Base-by-base conservation (phyloP, 306 rosid genomes). In the Erythrophleum fordii region DNA sequence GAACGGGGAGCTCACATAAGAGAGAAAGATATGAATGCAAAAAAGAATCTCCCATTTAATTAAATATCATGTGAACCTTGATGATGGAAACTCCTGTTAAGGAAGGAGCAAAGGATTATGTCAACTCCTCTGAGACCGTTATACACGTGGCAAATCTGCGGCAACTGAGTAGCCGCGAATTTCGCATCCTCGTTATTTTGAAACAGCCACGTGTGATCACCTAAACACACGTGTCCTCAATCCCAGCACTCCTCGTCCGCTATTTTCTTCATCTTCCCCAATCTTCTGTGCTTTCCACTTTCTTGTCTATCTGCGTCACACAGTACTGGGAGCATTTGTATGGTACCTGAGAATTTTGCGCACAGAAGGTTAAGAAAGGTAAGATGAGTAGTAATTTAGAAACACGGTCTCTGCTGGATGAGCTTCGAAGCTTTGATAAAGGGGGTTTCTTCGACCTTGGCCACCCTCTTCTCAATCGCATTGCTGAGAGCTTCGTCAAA, bases 401-500 rank as follows among this genome's bases (percentile, higher is more conserved):
- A 23, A 69, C 79, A 4, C 76, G 73, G 34, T 85, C 90, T 8
- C 16, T 90, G 59, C 51, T 89, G 17, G 90, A 83, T 46, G 94
- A 92, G 78, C 81, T 92, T 11, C 69, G 83, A 48, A 60, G 84
- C 84, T 84, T 86, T 51, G 83, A 87, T 8, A 85, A 82, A 65
- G 86, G 87, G 25, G 75, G 76, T 34, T 78, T 84, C 80, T 87
- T 89, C 51, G 97, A 92, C 78, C 82, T 90, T 11, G 97, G 97
- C 20, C 93, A 92, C 69, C 94, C 97, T 79, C 97, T 92, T 69
- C 89, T 90, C 81, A 92, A 90, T 72, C 93, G 94, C 81, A 80
- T 92, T 11, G 90, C 89, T 28, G 91, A 94, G 42, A 79, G 91
- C 87, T 94, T 94, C 77, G 75, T 92, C 81, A 94, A 87, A 83